Base-by-base conservation (phyloP, 2,329 filamentous ascomycete genomes). In the Myotisia sp. region DNA sequence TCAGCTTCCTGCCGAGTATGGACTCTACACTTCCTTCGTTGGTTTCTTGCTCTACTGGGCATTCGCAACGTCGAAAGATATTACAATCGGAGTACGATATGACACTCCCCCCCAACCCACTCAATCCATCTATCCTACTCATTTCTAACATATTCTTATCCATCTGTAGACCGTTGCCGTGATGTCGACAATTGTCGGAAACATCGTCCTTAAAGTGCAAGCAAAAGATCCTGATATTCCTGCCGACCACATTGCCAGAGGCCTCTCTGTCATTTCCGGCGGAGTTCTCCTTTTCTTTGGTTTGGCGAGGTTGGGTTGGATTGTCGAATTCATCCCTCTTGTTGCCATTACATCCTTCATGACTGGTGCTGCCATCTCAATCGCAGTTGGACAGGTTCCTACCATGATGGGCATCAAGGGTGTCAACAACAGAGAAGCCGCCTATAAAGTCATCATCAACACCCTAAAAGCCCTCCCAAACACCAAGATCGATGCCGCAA, bases 321-420 rank as follows among this genome's bases (percentile, higher is more conserved):
- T 78, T 4, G 62, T 79, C 13, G 72, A 79, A 39, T 78, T 76
- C 44, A 70, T 79, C 43, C 76, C 74, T 0, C 63, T 74, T 1
- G 74, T 74, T 0, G 70, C 78, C 1, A 61, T 79, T 1, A 71
- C 63, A 5, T 74, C 74, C 3, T 78, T 77, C 55, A 75, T 79
- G 44, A 74, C 72, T 0, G 73, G 74, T 2, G 73, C 74, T 1
- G 74, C 72, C 16, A 68, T 79, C 30, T 74, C 71, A 19, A 78
- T 79, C 46, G 67, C 71, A 14, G 65, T 76, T 32, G 72, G 71
- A n/a, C 74, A 79, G 48, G 64, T 79, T 37, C 69, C 64, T 3
- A 69, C 68, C 1, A 63, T 78, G 0, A 64, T 78, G 2, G 74
- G 74, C 6, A 62, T 71, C 33, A 41, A 57, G 6, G 57, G 61